Conservation (phyloP, 495 filamentous ascomycete genomes). For the Talaromyces ruber region DNA sequence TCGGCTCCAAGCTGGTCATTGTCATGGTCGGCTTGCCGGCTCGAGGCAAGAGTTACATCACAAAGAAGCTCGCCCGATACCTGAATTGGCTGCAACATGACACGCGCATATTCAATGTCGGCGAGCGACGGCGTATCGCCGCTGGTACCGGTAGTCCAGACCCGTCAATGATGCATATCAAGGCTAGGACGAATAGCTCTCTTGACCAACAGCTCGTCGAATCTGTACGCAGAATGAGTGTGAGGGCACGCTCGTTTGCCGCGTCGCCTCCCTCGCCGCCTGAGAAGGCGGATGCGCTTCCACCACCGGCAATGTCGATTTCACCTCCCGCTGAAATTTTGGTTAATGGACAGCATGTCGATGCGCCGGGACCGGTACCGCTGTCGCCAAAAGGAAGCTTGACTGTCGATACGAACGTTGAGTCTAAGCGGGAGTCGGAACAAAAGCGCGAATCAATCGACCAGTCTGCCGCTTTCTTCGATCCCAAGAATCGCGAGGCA, state of each 20-base stretch:
- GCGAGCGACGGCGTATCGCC: constrained; percentile 75
- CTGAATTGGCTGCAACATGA: constrained; percentile 96
- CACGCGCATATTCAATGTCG: constrained; percentile 93
- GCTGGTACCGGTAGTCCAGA: constrained; percentile 46
- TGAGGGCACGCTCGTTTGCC: constrained; percentile 24
- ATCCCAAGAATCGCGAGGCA: constrained; percentile 77
- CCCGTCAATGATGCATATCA: constrained; percentile 16
- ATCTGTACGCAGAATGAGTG: constrained; percentile 35
- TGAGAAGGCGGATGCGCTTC: constrained; percentile 17
- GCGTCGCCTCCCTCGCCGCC: constrained; percentile 16
- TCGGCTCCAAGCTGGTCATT: constrained; percentile 92
- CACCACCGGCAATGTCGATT: constrained; percentile 26
- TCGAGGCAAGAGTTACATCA: constrained; percentile 94
- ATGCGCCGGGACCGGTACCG: constrained; percentile 6
- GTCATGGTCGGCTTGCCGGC: constrained; percentile 97
- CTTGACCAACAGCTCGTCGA: constrained; percentile 34
- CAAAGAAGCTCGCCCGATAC: constrained; percentile 93
- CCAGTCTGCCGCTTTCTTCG: constrained; percentile 90
- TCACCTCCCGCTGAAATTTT: constrained; percentile 32
- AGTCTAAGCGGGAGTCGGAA: not conserved
- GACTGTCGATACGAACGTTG: not conserved
- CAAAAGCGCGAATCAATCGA: constrained; percentile 41
- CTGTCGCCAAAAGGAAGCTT: not conserved
- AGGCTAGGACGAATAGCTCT: constrained; percentile 17
- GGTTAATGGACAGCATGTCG: constrained; percentile 35